Conservation (phyloP, 1,284 basidiomycete species). For the Leccinum angustisporum region DNA sequence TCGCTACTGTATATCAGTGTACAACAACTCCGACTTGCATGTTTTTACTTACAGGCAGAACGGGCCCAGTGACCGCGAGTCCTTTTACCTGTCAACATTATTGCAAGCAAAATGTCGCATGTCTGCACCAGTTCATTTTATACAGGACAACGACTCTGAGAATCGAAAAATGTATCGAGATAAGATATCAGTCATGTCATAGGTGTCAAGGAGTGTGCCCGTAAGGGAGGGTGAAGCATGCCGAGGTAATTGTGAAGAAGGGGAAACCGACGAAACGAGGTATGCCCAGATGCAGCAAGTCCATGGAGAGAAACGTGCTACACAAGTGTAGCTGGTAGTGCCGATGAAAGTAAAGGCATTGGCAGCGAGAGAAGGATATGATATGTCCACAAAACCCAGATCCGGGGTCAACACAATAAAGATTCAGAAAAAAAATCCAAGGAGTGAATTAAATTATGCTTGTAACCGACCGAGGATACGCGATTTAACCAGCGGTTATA, state of each 20-base stretch:
- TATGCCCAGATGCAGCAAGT: constrained; percentile 5
- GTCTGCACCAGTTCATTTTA: neutral
- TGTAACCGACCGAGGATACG: neutral
- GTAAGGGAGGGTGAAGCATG: neutral
- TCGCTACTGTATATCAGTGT: neutral
- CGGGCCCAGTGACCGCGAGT: neutral
- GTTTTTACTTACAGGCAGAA: neutral
- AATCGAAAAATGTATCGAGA: neutral
- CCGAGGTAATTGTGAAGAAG: neutral
- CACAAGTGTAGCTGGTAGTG: neutral
- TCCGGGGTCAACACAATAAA: constrained; percentile 8
- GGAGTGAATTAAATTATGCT: neutral
- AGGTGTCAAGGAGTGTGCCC: constrained; percentile 10
- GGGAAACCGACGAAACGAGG: neutral
- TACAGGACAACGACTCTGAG: constrained; percentile 12
- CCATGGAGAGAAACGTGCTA: constrained; percentile 3
- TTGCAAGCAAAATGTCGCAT: too few species aligned
- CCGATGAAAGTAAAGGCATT: neutral
- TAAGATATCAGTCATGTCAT: constrained; percentile 9
- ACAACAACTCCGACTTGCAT: neutral
- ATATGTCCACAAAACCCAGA: constrained; percentile 15
- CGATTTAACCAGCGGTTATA: constrained; percentile 33
- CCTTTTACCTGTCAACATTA: neutral
- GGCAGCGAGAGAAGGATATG: neutral
- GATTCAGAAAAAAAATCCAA: constrained; percentile 16